Base-by-base conservation (phyloP, 2,329 filamentous ascomycete species). In the Pseudogymnoascus sp. region DNA sequence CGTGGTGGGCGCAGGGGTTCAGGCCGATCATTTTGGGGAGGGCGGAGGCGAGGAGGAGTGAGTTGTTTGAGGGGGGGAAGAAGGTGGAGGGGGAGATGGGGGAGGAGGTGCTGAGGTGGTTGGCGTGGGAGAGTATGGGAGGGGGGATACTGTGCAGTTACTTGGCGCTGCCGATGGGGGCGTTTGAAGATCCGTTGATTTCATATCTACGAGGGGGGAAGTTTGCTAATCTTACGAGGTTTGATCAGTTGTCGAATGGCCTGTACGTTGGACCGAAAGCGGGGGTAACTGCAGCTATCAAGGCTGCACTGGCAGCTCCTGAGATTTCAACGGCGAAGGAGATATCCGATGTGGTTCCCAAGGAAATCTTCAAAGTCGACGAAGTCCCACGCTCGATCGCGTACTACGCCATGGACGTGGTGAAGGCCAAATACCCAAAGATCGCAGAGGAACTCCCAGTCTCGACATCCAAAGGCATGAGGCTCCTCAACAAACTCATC, bases 1-100 rank as follows among this genome's bases (percentile, higher is more conserved):
- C 93, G 2, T 97, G 93, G 92, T 97, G 91, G 90, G 91, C 93
- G 0, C 87, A 96, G 70, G 95, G 93, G 10, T 97, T 97, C 77
- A 86, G 82, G 66, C 93, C 95, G 0, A 81, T 95, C 7, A 89
- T 97, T 42, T 77, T 97, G 63, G 88, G 89, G 60, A 83, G 86
- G 15, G 85, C 83, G 1, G 93, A 97, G 73, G 92, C 93, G 17
- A 89, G 88, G 80, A 87, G 86, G 71, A 95, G 96, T 72, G 90
- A 90, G 0, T 77, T 90, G 19, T 96, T 93, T 73, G 81, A 86
- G 67, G 38, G 38, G 38, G 37, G 15, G 37, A 40, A 40, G 37
- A 17, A 17, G 38, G n/a, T 3, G 37, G 9, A 40, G 37, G 38
- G 38, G 38, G 17, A 42, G 9, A 7, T n/a, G 38, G 38, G 38